Percentiles rank a stretch among this genome's conserved stretches.
These are phyloP conservation scores for Lagenidium sp. DNA, from an alignment of 352 stramenopile species.

Conservation along the genomic window DNA sequence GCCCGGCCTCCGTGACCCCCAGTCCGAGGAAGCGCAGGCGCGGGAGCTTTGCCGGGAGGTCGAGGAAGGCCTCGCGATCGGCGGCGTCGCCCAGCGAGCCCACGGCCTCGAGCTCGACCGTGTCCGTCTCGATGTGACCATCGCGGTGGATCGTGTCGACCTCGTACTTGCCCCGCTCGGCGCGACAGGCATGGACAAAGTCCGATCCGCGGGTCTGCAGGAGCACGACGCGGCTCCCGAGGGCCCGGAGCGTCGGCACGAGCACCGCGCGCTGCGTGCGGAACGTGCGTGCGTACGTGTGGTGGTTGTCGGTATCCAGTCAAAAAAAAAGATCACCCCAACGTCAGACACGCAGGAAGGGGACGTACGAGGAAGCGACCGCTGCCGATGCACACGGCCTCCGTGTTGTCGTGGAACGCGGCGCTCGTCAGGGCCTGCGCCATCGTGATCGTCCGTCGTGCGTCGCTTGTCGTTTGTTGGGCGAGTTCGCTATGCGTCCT, in stretches of 20 bases:
- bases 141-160: conserved; percentile 52
- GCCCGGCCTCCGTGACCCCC: conserved; percentile 53
- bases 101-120: conserved; percentile 20
- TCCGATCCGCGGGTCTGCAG: conserved; percentile 44
- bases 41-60: conserved; percentile 15
- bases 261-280: conserved; percentile 38
- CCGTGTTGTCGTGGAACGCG: conserved; percentile 15
- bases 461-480: too few species aligned
- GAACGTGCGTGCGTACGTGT: conserved; percentile 2
- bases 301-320: too few species aligned
- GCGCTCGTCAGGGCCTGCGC: conserved; percentile 7
- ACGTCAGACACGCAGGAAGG: background rate
- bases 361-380: conserved; percentile 56
- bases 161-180: conserved; percentile 35
- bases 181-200: conserved; percentile 35
- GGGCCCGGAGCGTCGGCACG: conserved; percentile 35
- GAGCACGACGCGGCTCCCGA: conserved; percentile 37
- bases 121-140: conserved; percentile 26
- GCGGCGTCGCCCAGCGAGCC: conserved; percentile 11
- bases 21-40: conserved; percentile 37
- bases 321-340: background rate
- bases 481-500: too few species aligned
- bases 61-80: conserved; percentile 14
- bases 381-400: conserved; percentile 51
- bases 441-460: conserved; percentile 4